A percentile compares a stretch with the other conserved stretches of the same genome.
These are phyloP conservation scores for Quercus bicolor DNA, from an alignment of 306 rosid species.

Conservation along the genomic window DNA sequence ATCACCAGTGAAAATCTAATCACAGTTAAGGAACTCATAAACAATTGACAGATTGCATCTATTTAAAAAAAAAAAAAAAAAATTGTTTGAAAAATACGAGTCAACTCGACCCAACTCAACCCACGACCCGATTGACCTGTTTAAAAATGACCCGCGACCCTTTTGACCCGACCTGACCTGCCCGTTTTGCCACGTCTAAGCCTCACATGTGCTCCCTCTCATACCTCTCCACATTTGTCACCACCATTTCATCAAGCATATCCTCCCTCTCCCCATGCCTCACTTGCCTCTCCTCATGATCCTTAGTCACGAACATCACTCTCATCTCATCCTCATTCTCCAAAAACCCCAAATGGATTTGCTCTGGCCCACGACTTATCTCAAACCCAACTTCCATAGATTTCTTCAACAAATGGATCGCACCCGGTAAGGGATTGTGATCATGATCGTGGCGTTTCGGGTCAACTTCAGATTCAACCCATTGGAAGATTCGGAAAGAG, in stretches of 20 bases:
- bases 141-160: no score
- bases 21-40: no score
- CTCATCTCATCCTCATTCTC: constrained; percentile 61
- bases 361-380: constrained; percentile 49
- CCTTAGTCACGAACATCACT: constrained; percentile 65
- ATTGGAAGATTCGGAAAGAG: constrained; percentile 75
- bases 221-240: constrained; percentile 53
- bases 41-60: no score
- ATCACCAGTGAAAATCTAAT: no score
- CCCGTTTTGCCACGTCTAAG: no score
- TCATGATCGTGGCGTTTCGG: constrained; percentile 56
- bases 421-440: constrained; percentile 60
- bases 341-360: constrained; percentile 70
- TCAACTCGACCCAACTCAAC: no score
- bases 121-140: no score
- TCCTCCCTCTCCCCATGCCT: constrained; percentile 45
- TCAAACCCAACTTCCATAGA: constrained; percentile 45
- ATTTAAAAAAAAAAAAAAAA: no score
- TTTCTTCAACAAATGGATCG: constrained; percentile 44
- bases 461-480: constrained; percentile 64
- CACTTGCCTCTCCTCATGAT: constrained; percentile 38
- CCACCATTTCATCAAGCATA: constrained; percentile 30
- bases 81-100: no score
- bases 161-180: no score
- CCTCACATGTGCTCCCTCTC: constrained; percentile 62